phyloP scores from a whole-genome alignment of 2,329 filamentous ascomycete genomes.

The Byssochlamys sp. region DNA sequence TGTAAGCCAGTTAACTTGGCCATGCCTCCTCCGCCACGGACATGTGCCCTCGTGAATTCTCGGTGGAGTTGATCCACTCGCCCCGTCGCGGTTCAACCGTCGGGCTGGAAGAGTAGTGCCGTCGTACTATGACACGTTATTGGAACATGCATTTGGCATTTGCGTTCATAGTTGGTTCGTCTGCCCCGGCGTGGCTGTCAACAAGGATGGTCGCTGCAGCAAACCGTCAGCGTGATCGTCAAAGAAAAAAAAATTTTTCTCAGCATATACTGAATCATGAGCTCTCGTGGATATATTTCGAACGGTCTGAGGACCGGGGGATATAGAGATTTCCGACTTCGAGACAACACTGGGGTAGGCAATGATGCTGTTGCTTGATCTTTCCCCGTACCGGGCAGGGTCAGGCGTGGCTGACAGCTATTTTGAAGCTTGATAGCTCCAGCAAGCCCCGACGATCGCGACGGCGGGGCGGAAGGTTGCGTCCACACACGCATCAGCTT shows the following conservation, averaged over 20 bases:
- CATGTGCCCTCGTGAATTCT: not conserved
- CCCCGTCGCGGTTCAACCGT: not conserved
- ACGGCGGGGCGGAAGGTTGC: constrained; percentile 5
- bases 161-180: not conserved
- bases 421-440: not conserved
- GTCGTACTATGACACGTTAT: not conserved
- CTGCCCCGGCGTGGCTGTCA: not conserved
- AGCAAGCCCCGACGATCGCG: not conserved
- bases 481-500: not conserved
- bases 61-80: not conserved
- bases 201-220: not conserved
- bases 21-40: not conserved
- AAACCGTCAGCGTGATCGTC: not conserved
- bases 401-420: not conserved
- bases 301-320: not conserved
- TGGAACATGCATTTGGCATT: not conserved
- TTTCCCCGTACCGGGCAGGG: not conserved
- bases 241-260: not conserved
- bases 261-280: not conserved
- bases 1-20: not conserved
- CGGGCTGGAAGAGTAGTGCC: not conserved
- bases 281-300: not conserved
- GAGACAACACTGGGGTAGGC: not conserved
- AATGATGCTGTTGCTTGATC: not conserved
- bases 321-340: not conserved